Base-by-base conservation (phyloP, 805 yeast genomes). In the Yarrowia divulgata region DNA sequence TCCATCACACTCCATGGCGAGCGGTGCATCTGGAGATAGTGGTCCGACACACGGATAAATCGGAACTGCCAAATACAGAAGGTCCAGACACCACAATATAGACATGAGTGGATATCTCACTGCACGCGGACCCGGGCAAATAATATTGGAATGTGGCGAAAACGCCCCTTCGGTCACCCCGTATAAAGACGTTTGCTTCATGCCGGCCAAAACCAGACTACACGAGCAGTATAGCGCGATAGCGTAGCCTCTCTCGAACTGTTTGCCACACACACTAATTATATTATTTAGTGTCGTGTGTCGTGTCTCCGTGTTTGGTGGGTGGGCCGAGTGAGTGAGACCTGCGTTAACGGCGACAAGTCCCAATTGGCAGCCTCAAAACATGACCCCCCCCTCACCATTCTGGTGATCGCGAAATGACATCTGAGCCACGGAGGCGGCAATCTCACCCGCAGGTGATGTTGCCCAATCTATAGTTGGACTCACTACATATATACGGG, bases 1-100 rank as follows among this genome's bases (percentile, higher is more conserved):
- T 57, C 63, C 63, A 62, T 46, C 55, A 46, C 43, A 62, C 67
- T 62, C 67, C 67, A 46, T 62, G 67, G n/a, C 43, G 60, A 19
- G 10, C 29, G 40, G 54, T n/a, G 40, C 57, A 18, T 12, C 57
- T 34, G 42, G 42, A 52, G 57, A 52, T 52, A 52, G 42, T 52
- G 42, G 57, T 35, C 57, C 57, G 57, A 52, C 42, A n/a, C 39
- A 49, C 54, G 54, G 54, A 29, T 1, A 29, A 32, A 32, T 16
- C 37, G 52, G 35, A 23, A 23, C 12, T 18, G 6, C 54, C 37
- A 10, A 32, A 49, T 29, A 32, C 13, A 49, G 35, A 29, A 49
- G 54, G 37, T 32, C 12, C 13, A 49, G 18, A 10, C 23, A 3
- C 12, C 8, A n/a, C 12, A 18, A 8, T 23, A 7, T 43, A 23